A percentile compares a stretch with the other conserved stretches of the same genome.
Evolutionary conservation across 2,329 filamentous ascomycete genomes (phyloP).

Genomic region (Hypoxylon sp.): DNA sequence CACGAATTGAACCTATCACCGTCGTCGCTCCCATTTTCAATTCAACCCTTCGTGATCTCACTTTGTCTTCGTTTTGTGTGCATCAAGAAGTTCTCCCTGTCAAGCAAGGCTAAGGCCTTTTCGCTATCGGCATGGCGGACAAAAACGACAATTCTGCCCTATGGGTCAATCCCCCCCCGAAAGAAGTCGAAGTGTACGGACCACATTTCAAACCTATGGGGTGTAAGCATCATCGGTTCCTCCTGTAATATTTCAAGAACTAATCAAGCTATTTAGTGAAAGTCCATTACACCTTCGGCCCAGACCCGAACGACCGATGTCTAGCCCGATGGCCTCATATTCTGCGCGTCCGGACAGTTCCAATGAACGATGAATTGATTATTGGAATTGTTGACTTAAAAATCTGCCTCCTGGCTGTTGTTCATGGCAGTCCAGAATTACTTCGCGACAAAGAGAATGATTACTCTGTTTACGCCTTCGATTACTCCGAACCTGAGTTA

Average conservation of each 20-base stretch:
- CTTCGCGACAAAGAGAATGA: conserved; percentile 79
- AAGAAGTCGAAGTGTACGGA: conserved; percentile 62
- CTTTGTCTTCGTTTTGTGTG: conserved; percentile 2
- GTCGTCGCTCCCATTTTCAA: not conserved
- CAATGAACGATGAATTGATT: conserved; percentile 82
- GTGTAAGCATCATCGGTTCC: conserved; percentile 66
- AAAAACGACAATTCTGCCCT: conserved; percentile 50
- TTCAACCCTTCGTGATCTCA: not conserved
- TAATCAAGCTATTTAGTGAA: conserved; percentile 76
- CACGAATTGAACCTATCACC: not conserved
- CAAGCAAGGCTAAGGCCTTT: conserved; percentile 18
- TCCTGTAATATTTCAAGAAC: conserved; percentile 31
- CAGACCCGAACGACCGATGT: conserved; percentile 88
- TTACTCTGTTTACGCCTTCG: conserved; percentile 97
- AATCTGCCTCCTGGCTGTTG: conserved; percentile 87
- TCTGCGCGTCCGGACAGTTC: conserved; percentile 83
- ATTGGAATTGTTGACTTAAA: conserved; percentile 92
- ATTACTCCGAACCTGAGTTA: conserved; percentile 94
- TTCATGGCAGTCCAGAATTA: conserved; percentile 86
- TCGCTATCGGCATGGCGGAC: conserved; percentile 47
- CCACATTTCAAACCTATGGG: conserved; percentile 76
- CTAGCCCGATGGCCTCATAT: conserved; percentile 87
- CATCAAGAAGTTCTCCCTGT: conserved; percentile 1
- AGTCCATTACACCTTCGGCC: conserved; percentile 96
- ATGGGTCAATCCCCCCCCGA: conserved; percentile 46